phyloP scores from a whole-genome alignment of 176 grass and related monocot genomes.

The sorghum (Sorghum bicolor) region DNA sequence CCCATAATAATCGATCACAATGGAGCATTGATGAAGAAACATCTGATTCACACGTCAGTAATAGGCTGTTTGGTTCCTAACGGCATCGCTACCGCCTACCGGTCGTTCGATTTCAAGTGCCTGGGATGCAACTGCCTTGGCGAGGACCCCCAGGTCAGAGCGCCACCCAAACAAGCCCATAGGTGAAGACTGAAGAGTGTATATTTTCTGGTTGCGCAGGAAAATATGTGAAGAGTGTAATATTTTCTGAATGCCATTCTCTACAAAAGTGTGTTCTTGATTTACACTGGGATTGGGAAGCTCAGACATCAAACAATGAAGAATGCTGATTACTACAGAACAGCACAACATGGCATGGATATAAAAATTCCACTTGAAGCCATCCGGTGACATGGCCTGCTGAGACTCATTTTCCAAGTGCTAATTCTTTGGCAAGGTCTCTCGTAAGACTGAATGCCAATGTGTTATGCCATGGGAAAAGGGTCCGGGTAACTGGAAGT shows the following conservation, averaged over 20 bases:
- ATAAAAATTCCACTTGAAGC: conserved; percentile 28
- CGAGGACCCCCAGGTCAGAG: too few species aligned
- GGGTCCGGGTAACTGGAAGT: conserved; percentile 90
- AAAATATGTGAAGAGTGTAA: background rate
- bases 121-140: too few species aligned
- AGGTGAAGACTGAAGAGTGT: too few species aligned
- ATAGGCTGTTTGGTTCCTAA: background rate
- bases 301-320: conserved; percentile 9
- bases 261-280: conserved; percentile 22
- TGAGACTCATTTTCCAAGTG: conserved; percentile 68
- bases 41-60: background rate
- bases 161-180: background rate
- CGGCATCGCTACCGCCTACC: background rate
- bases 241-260: conserved; percentile 8
- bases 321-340: conserved; percentile 29
- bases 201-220: too few species aligned
- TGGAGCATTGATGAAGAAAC: background rate
- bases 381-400: background rate
- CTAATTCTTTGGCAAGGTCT: conserved; percentile 89
- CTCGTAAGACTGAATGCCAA: conserved; percentile 66
- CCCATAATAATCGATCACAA: background rate
- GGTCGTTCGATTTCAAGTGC: too few species aligned
- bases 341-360: conserved; percentile 29
- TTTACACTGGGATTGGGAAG: conserved; percentile 31
- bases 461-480: conserved; percentile 96